Conservation (phyloP, 352 stramenopile species). For the Phytophthora rubi region DNA sequence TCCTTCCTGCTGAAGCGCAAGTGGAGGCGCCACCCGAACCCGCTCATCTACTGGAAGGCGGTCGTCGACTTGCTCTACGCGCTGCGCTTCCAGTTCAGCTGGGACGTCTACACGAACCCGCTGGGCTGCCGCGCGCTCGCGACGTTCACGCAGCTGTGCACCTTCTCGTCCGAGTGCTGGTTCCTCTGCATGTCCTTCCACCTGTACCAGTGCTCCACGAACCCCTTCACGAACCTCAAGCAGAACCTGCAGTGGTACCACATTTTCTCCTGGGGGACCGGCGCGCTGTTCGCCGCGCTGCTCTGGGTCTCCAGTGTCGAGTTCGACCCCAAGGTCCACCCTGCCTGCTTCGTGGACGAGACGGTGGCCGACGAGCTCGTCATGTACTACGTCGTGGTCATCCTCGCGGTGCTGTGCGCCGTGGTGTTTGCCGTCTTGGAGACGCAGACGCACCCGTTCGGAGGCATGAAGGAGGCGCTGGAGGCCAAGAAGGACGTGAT, state of each 20-base stretch:
- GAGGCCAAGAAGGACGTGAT: slow-evolving; percentile 86
- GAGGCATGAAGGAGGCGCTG: slow-evolving; percentile 80
- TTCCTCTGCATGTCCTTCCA: slow-evolving; percentile 90
- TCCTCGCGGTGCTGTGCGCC: slow-evolving; percentile 70
- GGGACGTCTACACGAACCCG: slow-evolving; percentile 60
- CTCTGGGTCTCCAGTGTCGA: slow-evolving; percentile 63
- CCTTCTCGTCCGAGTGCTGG: slow-evolving; percentile 86
- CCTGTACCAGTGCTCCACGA: slow-evolving; percentile 85
- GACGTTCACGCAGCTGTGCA: slow-evolving; percentile 76
- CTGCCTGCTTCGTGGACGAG: slow-evolving; percentile 80
- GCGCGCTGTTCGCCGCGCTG: slow-evolving; percentile 52
- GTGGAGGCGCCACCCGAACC: slow-evolving; percentile 82
- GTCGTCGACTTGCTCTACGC: slow-evolving; percentile 78
- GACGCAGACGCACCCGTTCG: slow-evolving; percentile 71
- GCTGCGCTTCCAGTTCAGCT: slow-evolving; percentile 74
- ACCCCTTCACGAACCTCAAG: slow-evolving; percentile 88
- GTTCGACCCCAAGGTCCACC: slow-evolving; percentile 57
- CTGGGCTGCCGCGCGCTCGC: slow-evolving; percentile 62
- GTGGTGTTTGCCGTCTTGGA: slow-evolving; percentile 73
- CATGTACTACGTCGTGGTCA: slow-evolving; percentile 81
- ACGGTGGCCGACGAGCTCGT: slow-evolving; percentile 64
- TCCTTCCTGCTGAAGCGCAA: slow-evolving; percentile 71
- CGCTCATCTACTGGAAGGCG: slow-evolving; percentile 85
- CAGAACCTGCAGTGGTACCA: slow-evolving; percentile 79
- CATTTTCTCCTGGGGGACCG: slow-evolving; percentile 74